Conservation (phyloP, 352 stramenopile genomes). For the Globisporangium uncinulatum region DNA sequence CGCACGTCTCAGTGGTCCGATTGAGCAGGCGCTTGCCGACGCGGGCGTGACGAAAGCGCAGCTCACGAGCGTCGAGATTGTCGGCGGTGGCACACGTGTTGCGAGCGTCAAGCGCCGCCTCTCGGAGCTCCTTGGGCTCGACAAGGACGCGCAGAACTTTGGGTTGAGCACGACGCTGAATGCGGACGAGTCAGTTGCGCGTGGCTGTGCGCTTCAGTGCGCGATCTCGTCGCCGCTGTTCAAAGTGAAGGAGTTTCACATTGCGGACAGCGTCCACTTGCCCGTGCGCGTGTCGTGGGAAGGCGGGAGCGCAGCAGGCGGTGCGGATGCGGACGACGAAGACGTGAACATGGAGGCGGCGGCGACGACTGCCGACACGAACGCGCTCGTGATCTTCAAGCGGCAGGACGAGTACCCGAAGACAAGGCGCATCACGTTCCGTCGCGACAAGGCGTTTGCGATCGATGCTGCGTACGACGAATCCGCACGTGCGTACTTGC, state of each 20-base stretch:
- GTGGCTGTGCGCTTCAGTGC: slow-evolving; percentile 96
- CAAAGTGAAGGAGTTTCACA: slow-evolving; percentile 93
- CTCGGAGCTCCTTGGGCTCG: slow-evolving; percentile 87
- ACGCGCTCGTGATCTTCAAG: slow-evolving; percentile 94
- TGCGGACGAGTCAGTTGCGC: slow-evolving; percentile 96
- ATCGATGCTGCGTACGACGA: slow-evolving; percentile 91
- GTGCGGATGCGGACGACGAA: slow-evolving; percentile 69
- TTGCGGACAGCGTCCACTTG: slow-evolving; percentile 86
- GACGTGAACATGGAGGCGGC: slow-evolving; percentile 75
- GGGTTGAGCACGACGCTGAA: slow-evolving; percentile 99
- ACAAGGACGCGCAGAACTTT: slow-evolving; percentile 93
- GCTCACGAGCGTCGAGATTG: slow-evolving; percentile 93
- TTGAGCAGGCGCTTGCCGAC: slow-evolving; percentile 81
- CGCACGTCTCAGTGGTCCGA: slow-evolving; percentile 73
- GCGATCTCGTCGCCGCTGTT: slow-evolving; percentile 98
- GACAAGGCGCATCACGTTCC: slow-evolving; percentile 96
- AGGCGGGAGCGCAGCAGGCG: slow-evolving; percentile 36
- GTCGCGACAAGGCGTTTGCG: slow-evolving; percentile 89
- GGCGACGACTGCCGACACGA: slow-evolving; percentile 38
- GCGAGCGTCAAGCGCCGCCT: slow-evolving; percentile 94
- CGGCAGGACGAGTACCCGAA: slow-evolving; percentile 96
- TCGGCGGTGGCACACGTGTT: slow-evolving; percentile 95
- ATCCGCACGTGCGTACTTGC: slow-evolving; percentile 54
- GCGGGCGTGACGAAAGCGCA: slow-evolving; percentile 89
- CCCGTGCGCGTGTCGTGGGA: slow-evolving; percentile 95